Base-by-base conservation (phyloP, 2,329 filamentous ascomycete species). In the Aspergillus niger region DNA sequence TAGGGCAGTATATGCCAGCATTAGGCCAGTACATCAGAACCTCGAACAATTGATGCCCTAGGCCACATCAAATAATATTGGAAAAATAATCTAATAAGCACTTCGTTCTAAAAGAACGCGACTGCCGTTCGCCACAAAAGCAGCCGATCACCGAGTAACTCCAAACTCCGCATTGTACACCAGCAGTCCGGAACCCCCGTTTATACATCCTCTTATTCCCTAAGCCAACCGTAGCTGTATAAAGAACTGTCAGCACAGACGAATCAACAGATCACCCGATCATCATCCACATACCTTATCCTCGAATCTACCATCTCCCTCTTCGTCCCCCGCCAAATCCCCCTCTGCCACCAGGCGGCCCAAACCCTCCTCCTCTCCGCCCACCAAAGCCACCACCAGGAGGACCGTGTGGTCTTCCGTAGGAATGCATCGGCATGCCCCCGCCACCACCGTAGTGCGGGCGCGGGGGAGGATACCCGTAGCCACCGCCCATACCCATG, bases 341-440 rank as follows among this genome's bases (percentile, higher is more conserved):
- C 5, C 51, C 51, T 3, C 50, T 30, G 5, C 51, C 51, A 41
- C 51, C 6, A 30, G 28, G 28, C 10, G 28, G 28, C 11, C 10
- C 32, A 36, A 50, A 50, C 10, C 51, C 22, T 5, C 51, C 36
- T 4, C 51, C 51, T 36, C 32, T 36, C 0, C 13, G 15, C 10
- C 52, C 51, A 17, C 15, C 39, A n/a, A 53, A 39, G 13, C 53
- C 26, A 30, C 52, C 52, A 2, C 38, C 38, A 32, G 28, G 49
- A 8, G 32, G 38, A 41, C 52, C 41, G 7, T 43, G 15, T 7
- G 28, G 24, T 20, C 26, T 15, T 5, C 24, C 30, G 15, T 30
- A 50, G 26, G 47, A 30, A 8, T 50, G 24, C 55, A 57, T 57
- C 10, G 55, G 55, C 55, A 57, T 57, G 11, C 51, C 50, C 4